phyloP scores from a whole-genome alignment of 768 basidiomycete genomes.

The Russula virescens region DNA sequence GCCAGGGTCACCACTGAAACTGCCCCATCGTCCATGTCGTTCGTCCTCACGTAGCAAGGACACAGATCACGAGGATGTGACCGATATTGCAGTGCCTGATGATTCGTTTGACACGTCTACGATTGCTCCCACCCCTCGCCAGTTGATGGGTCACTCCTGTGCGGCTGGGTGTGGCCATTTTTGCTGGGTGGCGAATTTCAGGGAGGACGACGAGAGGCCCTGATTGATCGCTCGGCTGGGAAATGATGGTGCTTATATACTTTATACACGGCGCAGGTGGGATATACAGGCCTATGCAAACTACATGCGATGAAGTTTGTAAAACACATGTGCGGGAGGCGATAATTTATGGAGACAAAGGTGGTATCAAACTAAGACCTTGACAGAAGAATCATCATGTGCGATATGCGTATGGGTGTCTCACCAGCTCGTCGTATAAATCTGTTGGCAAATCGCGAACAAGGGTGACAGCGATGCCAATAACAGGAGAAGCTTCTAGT shows the following conservation, averaged over 20 bases:
- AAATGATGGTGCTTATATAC: not conserved
- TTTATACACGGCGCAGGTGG: conserved; percentile 1
- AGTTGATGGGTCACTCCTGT: conserved; percentile 55
- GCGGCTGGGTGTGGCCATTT: conserved; percentile 79
- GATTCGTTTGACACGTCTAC: conserved; percentile 13
- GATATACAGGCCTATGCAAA: conserved; percentile 1
- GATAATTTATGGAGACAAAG: not conserved
- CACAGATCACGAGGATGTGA: conserved; percentile 16
- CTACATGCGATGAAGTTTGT: conserved; percentile 6
- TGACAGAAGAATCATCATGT: conserved; percentile 3
- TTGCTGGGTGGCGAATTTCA: conserved; percentile 55
- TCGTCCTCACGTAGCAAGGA: conserved; percentile 25
- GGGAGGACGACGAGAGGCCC: conserved; percentile 14
- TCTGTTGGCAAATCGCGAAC: conserved; percentile 86
- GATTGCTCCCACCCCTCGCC: not conserved
- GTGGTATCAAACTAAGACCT: not conserved
- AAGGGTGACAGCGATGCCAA: conserved; percentile 90
- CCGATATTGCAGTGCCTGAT: conserved; percentile 8
- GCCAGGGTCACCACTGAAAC: conserved; percentile 21
- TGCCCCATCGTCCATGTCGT: conserved; percentile 15
- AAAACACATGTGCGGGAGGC: not conserved
- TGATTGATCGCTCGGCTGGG: not conserved
- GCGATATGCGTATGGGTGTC: conserved; percentile 67
- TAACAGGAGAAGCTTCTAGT: conserved; percentile 77
- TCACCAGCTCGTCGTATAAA: conserved; percentile 83